Conservation (phyloP, 495 filamentous ascomycete species). For the Glarea lozoyensis region DNA sequence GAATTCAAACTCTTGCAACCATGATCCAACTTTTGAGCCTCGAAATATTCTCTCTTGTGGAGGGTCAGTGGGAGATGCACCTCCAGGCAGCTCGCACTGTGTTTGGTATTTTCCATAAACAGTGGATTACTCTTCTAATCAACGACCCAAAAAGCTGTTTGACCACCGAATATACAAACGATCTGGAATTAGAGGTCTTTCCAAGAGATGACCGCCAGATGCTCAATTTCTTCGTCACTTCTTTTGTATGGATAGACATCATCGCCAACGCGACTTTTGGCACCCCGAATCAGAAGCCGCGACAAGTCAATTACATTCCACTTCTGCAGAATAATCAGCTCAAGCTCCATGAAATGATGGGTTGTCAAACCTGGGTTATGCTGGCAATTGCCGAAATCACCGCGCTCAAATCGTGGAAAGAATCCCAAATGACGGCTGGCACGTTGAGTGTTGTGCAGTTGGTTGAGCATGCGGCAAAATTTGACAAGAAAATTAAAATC, state of each 20-base stretch:
- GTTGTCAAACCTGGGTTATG: constrained; percentile 1
- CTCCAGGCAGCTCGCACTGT: constrained; percentile 1
- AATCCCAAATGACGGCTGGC: neutral
- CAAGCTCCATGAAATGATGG: constrained; percentile 1
- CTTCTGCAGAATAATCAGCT: neutral
- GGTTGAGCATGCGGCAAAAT: neutral
- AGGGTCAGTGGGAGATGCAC: constrained; percentile 7
- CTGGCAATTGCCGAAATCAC: constrained; percentile 1
- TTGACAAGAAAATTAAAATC: neutral
- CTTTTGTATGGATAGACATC: constrained; percentile 6
- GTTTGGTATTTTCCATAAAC: constrained; percentile 3
- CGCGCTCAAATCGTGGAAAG: constrained; percentile 3
- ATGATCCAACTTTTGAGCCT: constrained; percentile 5
- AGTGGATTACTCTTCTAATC: too few relatives aligned
- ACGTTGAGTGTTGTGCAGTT: neutral
- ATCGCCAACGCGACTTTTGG: constrained; percentile 5
- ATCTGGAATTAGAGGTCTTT: neutral
- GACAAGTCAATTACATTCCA: constrained; percentile 1
- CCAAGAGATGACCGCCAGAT: neutral
- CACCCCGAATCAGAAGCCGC: neutral
- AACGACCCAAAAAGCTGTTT: too few relatives aligned
- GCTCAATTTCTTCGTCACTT: constrained; percentile 2
- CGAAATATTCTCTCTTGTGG: constrained; percentile 2
- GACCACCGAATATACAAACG: too few relatives aligned
- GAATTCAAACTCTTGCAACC: constrained; percentile 1